Conservation (phyloP, 148 eudicot species). For the Heliamphora exappendiculata region DNA sequence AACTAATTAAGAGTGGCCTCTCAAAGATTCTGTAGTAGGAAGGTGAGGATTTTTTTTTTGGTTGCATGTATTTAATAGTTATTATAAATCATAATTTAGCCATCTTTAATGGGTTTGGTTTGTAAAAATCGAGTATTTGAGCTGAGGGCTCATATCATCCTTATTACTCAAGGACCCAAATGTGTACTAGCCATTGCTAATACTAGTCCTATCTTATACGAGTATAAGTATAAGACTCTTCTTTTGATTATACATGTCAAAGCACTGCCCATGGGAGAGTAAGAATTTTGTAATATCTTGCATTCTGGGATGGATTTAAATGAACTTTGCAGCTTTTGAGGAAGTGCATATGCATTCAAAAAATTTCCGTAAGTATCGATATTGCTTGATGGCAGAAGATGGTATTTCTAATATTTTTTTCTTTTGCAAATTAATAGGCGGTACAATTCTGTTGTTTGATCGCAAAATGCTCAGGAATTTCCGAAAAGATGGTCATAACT, state of each 20-base stretch:
- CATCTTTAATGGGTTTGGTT: not conserved
- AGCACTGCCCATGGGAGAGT: not conserved
- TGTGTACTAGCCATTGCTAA: not conserved
- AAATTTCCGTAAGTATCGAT: not conserved
- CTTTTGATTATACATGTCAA: not conserved
- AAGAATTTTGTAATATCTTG: not conserved
- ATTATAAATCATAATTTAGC: not conserved
- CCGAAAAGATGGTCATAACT: constrained; percentile 88
- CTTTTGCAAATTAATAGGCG: constrained; percentile 47
- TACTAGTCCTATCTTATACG: not conserved
- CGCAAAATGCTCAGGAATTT: constrained; percentile 90
- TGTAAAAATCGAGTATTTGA: not conserved
- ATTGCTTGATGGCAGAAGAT: not conserved
- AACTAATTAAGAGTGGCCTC: not conserved
- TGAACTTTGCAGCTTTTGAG: not conserved
- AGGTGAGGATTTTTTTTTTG: no score
- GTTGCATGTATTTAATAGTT: not conserved
- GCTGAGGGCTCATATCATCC: not conserved
- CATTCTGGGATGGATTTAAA: not conserved
- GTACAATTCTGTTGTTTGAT: constrained; percentile 79
- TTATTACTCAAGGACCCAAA: not conserved
- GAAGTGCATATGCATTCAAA: not conserved
- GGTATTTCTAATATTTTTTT: not conserved
- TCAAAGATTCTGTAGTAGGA: not conserved
- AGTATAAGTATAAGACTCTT: not conserved